Evolutionary conservation across 106 monocot species (phyloP), one percentile per base, ranked within the genome.

Genomic region (Acanthochlamys bracteata): DNA sequence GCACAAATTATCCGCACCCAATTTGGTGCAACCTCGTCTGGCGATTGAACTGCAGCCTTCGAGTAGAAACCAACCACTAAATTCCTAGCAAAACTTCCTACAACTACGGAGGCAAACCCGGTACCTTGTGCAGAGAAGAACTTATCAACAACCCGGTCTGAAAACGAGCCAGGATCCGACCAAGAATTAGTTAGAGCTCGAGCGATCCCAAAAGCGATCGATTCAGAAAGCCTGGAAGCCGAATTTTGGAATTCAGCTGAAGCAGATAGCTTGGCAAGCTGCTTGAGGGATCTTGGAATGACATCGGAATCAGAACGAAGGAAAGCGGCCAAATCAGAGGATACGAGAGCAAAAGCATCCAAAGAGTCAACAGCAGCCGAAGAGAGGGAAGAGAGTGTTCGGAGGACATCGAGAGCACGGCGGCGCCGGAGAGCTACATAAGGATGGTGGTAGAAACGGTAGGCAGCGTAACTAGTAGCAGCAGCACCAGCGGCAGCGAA

Each of bases 221-320:
- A 69, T 61, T 89, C 89, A 17, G 83, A 76, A 47, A 81, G 49
- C 41, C 63, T 66, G n/a, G 83, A 75, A 20, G 89, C 43, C 17
- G 83, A 70, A 53, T n/a, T 58, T 51, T 72, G 60, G 54, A 86
- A 58, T 63, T 93, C 89, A 0, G 72, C 69, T 14, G 93, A 89
- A 13, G 43, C 20, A 10, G 76, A 74, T 22, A 94, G 54, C 77
- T 84, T 94, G 42, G 79, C 63, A 41, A 86, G 15, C 54, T 94
- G 89, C 66, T 25, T 74, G 26, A 89, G 61, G 59, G 70, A 76
- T 42, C 11, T 15, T 51, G 93, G 89, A 39, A 94, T 64, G 52
- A 83, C 82, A 70, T 84, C 77, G 40, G 83, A 72, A 9, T 84
- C 84, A 54, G 89, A 83, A 25, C 71, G 76, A 33, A 94, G 76